These are phyloP conservation scores for Lactarius sanguifluus DNA, from an alignment of 768 basidiomycete species.

Conservation along the genomic window DNA sequence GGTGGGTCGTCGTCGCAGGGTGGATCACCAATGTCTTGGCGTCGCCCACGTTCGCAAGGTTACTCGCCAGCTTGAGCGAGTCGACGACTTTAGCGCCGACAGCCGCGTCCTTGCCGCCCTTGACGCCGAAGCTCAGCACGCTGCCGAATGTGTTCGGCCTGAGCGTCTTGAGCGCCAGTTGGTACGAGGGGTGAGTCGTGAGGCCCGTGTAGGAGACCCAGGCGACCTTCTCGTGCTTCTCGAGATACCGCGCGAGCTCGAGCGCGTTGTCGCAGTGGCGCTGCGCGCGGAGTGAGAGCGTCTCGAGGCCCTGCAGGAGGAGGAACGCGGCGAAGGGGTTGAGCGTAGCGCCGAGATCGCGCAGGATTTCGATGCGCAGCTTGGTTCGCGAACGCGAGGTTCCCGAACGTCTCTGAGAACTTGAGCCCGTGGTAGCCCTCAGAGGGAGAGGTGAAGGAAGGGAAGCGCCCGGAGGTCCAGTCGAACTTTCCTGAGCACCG, in stretches of 20 bases:
- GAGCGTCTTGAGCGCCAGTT: conserved; percentile 55
- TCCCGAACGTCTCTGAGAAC: conserved; percentile 65
- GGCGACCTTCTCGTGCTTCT: conserved; percentile 60
- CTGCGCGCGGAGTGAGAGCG: conserved; percentile 67
- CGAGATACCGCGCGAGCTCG: conserved; percentile 60
- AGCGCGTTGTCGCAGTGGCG: conserved; percentile 72
- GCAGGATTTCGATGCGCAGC: conserved; percentile 59
- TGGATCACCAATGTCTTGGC: conserved; percentile 80
- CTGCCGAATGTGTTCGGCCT: conserved; percentile 63
- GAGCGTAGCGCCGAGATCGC: conserved; percentile 63
- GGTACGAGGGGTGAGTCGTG: conserved; percentile 57
- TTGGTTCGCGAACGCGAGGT: conserved; percentile 62
- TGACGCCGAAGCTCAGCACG: conserved; percentile 75
- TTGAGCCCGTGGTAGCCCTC: conserved; percentile 75
- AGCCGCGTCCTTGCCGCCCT: conserved; percentile 46
- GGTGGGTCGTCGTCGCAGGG: conserved; percentile 75
- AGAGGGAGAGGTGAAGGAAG: conserved; percentile 68
- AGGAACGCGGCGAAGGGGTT: conserved; percentile 77
- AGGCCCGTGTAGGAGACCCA: conserved; percentile 87
- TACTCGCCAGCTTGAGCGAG: conserved; percentile 65
- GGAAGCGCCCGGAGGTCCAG: conserved; percentile 72
- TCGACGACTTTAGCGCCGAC: conserved; percentile 65
- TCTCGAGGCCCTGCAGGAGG: conserved; percentile 75
- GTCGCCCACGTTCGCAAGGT: conserved; percentile 74
- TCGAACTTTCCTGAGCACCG: conserved; percentile 60